Percentiles rank a stretch among this genome's conserved stretches.
Evolutionary conservation across 2,329 filamentous ascomycete genomes (phyloP).

Genomic region (Fusarium sp.): DNA sequence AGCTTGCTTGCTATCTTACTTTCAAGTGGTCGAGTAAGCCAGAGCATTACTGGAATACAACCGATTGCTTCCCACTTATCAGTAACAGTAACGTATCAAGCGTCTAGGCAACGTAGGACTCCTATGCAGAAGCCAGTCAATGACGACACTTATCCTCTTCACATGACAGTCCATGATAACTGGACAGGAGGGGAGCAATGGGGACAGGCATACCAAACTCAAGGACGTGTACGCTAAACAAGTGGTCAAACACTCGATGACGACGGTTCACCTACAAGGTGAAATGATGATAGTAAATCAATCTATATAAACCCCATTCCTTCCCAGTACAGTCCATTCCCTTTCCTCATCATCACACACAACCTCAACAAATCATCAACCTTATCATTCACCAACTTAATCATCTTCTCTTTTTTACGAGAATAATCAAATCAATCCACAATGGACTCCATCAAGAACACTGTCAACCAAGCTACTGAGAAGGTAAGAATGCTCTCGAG

Average conservation of each 20-base stretch:
- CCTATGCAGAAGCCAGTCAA: constrained; percentile 21
- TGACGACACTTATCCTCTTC: constrained; percentile 33
- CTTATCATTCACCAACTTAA: constrained; percentile 10
- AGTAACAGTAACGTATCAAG: background rate
- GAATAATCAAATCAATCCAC: constrained; percentile 37
- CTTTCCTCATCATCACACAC: constrained; percentile 15
- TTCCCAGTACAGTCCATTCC: background rate
- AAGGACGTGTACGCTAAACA: constrained; percentile 1
- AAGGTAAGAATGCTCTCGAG: background rate
- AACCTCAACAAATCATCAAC: constrained; percentile 9
- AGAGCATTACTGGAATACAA: background rate
- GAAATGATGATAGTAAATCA: background rate
- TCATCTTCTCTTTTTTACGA: background rate
- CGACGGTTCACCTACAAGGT: constrained; percentile 1
- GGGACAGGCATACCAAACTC: background rate
- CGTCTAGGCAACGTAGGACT: constrained; percentile 9
- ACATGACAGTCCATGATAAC: constrained; percentile 25
- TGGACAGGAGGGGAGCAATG: background rate
- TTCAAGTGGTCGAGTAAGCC: constrained; percentile 1
- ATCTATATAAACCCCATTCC: constrained; percentile 36
- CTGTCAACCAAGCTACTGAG: constrained; percentile 58
- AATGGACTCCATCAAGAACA: constrained; percentile 67
- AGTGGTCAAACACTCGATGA: constrained; percentile 17
- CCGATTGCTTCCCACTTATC: background rate
- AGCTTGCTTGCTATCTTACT: background rate